A percentile compares a stretch with the other conserved stretches of the same genome.
phyloP scores from a whole-genome alignment of 148 eudicot genomes.

The Vaccinium myrtillus region DNA sequence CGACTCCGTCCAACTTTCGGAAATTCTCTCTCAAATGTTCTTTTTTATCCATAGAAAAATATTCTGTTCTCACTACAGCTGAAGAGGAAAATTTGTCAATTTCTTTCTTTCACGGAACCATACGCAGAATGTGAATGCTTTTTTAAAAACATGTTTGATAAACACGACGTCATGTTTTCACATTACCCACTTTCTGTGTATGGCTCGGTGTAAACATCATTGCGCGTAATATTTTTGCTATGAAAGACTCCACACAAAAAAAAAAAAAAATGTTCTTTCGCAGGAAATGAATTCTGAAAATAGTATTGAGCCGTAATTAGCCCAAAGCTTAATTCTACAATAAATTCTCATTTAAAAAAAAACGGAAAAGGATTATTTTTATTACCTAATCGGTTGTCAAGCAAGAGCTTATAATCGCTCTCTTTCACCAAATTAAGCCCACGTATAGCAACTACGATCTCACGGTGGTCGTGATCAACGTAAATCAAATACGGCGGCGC shows the following conservation, averaged over 20 bases:
- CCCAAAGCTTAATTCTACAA: background rate
- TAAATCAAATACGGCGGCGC: conserved; percentile 89
- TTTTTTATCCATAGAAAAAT: background rate
- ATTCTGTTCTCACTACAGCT: no score
- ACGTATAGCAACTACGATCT: conserved; percentile 68
- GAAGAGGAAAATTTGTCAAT: no score
- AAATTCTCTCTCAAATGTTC: background rate
- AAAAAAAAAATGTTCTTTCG: background rate
- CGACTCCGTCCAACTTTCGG: background rate
- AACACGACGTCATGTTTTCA: no score
- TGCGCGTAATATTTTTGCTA: no score
- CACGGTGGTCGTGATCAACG: conserved; percentile 50
- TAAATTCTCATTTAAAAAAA: background rate
- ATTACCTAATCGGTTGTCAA: conserved; percentile 65
- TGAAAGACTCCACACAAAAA: no score
- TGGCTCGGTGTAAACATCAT: no score
- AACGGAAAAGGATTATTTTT: background rate
- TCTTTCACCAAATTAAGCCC: conserved; percentile 72
- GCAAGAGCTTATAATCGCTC: conserved; percentile 65
- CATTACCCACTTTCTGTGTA: no score
- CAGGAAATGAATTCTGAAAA: background rate
- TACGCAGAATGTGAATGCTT: no score
- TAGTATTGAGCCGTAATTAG: background rate
- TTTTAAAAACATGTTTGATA: no score
- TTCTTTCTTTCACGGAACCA: no score